These are phyloP conservation scores for Talaromyces verruculosus DNA, from an alignment of 2,329 filamentous ascomycete genomes.

Conservation along the genomic window DNA sequence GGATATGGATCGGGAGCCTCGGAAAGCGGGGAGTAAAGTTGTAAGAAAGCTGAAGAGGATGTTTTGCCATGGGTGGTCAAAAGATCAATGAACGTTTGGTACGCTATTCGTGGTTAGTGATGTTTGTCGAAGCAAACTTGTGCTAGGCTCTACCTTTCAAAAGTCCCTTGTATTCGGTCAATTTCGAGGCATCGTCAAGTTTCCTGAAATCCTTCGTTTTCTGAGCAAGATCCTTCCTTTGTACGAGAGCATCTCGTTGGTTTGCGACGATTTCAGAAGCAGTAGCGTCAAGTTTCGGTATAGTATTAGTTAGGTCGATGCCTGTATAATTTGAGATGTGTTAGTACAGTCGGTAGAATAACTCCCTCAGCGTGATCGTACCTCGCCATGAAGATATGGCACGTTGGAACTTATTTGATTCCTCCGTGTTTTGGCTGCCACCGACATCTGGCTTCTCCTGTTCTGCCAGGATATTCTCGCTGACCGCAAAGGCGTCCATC, in stretches of 20 bases:
- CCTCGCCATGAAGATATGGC: conserved; percentile 96
- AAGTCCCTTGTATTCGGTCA: conserved; percentile 83
- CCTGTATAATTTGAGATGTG: conserved; percentile 51
- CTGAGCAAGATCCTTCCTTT: conserved; percentile 95
- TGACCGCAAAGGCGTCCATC: conserved; percentile 48
- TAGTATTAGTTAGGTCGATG: conserved; percentile 80
- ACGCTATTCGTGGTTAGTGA: conserved; percentile 58
- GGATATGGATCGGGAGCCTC: conserved; percentile 97
- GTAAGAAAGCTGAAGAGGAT: conserved; percentile 87
- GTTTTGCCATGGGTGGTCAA: conserved; percentile 94
- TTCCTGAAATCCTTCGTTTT: conserved; percentile 99
- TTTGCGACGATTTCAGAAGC: conserved; percentile 94
- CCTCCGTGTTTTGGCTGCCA: conserved; percentile 46
- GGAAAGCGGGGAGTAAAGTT: conserved; percentile 87
- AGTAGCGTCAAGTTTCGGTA: conserved; percentile 83
- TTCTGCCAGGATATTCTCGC: conserved; percentile 40
- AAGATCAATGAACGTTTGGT: conserved; percentile 96
- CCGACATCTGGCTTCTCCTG: conserved; percentile 31
- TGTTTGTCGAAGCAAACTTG: not conserved
- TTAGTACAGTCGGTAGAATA: not conserved
- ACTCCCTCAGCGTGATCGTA: conserved; percentile 46
- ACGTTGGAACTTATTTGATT: conserved; percentile 91
- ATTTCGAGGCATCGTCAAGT: conserved; percentile 81
- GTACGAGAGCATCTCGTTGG: conserved; percentile 91
- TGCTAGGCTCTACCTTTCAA: conserved; percentile 66